Percentiles rank a stretch among this genome's conserved stretches.
Evolutionary conservation across 306 rosid species (phyloP).

Genomic region (Boehmeria nivea): DNA sequence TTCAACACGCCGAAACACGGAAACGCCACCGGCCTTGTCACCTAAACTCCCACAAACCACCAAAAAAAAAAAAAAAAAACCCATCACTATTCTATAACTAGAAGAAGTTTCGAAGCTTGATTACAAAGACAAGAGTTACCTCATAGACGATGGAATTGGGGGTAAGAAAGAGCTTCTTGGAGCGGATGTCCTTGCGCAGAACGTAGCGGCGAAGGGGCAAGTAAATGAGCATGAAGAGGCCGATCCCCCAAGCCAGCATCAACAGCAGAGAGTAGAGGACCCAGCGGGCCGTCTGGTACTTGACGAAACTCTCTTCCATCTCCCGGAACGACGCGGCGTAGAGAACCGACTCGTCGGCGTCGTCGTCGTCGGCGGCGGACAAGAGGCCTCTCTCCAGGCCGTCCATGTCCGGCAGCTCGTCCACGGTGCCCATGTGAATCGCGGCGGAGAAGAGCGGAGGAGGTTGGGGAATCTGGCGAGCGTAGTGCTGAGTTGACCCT

Average conservation of each 20-base stretch:
- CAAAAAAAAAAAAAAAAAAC: conserved; percentile 11
- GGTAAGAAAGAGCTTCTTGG: conserved; percentile 72
- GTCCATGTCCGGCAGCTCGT: conserved; percentile 57
- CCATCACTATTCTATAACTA: neutral
- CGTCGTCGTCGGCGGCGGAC: conserved; percentile 26
- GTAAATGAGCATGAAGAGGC: conserved; percentile 73
- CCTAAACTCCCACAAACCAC: conserved; percentile 45
- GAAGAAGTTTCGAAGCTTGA: neutral
- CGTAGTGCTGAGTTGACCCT: too few relatives aligned
- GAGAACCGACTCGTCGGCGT: conserved; percentile 40
- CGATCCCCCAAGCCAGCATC: conserved; percentile 84
- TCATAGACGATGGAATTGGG: conserved; percentile 71
- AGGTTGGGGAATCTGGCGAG: too few relatives aligned
- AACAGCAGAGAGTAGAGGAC: conserved; percentile 64
- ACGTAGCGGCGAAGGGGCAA: conserved; percentile 62
- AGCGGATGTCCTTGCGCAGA: conserved; percentile 62
- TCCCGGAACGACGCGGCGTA: conserved; percentile 73
- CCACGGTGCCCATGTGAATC: conserved; percentile 34
- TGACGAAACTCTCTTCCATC: conserved; percentile 59
- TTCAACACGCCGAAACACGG: conserved; percentile 83
- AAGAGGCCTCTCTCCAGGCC: conserved; percentile 56
- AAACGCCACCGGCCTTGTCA: conserved; percentile 73
- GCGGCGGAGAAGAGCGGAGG: too few relatives aligned
- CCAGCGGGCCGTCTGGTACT: conserved; percentile 68
- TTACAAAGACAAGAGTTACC: conserved; percentile 38